phyloP scores from a whole-genome alignment of 331 rosid species.

The Malus hybrid region DNA sequence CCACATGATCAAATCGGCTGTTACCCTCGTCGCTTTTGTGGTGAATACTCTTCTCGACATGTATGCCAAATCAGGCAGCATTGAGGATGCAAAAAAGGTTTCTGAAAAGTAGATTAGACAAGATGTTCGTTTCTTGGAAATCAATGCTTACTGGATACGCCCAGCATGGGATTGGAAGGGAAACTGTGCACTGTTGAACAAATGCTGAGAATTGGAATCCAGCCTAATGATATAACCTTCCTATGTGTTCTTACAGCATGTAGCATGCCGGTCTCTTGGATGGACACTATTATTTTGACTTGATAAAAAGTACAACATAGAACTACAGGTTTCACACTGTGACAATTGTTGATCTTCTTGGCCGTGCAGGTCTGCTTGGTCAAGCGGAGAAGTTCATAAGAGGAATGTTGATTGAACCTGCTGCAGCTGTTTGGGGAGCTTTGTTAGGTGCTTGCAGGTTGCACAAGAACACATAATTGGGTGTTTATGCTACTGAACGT shows the following conservation, averaged over 20 bases:
- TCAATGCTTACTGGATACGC: slow-evolving; percentile 74
- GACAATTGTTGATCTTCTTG: slow-evolving; percentile 41
- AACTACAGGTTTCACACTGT: slow-evolving; percentile 34
- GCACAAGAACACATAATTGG: slow-evolving; percentile 38
- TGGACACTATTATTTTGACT: slow-evolving; percentile 24
- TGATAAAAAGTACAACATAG: slow-evolving; percentile 30
- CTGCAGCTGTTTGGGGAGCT: slow-evolving; percentile 40
- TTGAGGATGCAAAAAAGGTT: slow-evolving; percentile 61
- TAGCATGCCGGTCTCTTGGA: slow-evolving; percentile 35
- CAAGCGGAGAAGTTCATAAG: slow-evolving; percentile 28
- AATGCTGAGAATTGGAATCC: slow-evolving; percentile 46
- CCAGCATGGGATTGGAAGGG: slow-evolving; percentile 69
- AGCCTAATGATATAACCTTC: slow-evolving; percentile 52
- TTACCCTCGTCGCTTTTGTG: slow-evolving; percentile 43
- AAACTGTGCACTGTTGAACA: slow-evolving; percentile 56
- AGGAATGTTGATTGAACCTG: slow-evolving; percentile 28
- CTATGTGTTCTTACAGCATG: slow-evolving; percentile 38
- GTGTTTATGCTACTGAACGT: slow-evolving; percentile 36
- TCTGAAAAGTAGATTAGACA: slow-evolving; percentile 45
- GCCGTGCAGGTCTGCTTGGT: slow-evolving; percentile 29
- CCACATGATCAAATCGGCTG: slow-evolving; percentile 59
- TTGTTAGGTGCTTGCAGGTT: slow-evolving; percentile 43
- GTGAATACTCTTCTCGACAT: slow-evolving; percentile 84
- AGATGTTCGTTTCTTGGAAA: slow-evolving; percentile 70
- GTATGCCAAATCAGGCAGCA: slow-evolving; percentile 82